A percentile compares a stretch with the other conserved stretches of the same genome.
phyloP scores from a whole-genome alignment of 129 eudicot genomes.

The Logfia minima region DNA sequence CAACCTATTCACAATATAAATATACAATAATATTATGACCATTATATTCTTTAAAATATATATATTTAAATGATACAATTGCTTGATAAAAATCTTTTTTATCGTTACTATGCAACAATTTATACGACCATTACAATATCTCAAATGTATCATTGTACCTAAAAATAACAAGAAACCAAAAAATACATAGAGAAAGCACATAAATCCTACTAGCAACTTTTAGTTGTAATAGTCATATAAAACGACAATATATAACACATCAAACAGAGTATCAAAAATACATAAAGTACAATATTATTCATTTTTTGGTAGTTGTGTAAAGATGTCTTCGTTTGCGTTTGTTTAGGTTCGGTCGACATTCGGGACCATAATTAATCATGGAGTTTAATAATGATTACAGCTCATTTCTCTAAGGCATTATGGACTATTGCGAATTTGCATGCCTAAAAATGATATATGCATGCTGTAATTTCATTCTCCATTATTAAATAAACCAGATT shows the following conservation, averaged over 20 bases:
- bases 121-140: background rate
- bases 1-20: too few relatives aligned
- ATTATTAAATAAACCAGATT: constrained; percentile 3
- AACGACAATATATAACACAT: background rate
- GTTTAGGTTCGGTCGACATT: constrained; percentile 25
- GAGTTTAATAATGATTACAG: constrained; percentile 39
- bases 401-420: constrained; percentile 32
- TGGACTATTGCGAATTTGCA: constrained; percentile 23
- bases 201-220: background rate
- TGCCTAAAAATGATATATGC: constrained; percentile 28
- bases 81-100: background rate
- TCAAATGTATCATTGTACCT: background rate
- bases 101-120: background rate
- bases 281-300: background rate
- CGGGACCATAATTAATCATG: constrained; percentile 33
- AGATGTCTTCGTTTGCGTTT: background rate
- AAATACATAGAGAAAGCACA: background rate
- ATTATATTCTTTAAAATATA: too few relatives aligned
- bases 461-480: constrained; percentile 11
- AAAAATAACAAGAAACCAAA: background rate
- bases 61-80: background rate
- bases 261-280: background rate
- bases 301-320: constrained; percentile 4
- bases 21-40: too few relatives aligned
- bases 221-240: background rate